phyloP scores from a whole-genome alignment of 331 rosid genomes.

The Stylosanthes scabra region DNA sequence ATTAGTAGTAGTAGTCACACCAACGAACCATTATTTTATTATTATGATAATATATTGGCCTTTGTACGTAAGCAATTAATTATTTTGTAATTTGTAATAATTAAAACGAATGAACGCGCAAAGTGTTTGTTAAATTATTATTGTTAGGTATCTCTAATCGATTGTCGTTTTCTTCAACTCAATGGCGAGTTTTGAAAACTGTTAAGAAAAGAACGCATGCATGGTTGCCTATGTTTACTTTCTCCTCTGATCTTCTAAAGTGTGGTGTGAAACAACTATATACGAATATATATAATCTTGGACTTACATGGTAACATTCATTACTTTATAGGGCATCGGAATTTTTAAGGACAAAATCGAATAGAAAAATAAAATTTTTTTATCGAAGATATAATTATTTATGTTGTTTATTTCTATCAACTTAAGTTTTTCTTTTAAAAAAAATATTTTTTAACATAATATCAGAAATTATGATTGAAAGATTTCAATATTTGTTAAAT shows the following conservation, averaged over 20 bases:
- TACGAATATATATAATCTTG: background rate
- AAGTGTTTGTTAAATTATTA: background rate
- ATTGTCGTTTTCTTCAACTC: background rate
- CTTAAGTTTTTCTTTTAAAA: too few relatives aligned
- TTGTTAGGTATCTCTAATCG: background rate
- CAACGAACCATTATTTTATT: constrained; percentile 5
- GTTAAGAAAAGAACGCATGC: background rate
- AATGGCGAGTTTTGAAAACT: constrained; percentile 22
- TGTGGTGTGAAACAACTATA: too few relatives aligned
- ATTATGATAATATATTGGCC: background rate
- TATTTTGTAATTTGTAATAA: background rate
- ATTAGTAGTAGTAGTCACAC: background rate
- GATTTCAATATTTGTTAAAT: too few relatives aligned
- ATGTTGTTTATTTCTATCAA: too few relatives aligned
- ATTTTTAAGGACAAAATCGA: too few relatives aligned
- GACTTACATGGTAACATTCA: constrained; percentile 7
- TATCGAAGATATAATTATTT: too few relatives aligned
- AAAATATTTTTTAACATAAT: too few relatives aligned
- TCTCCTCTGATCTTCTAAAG: background rate
- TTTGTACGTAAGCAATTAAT: background rate
- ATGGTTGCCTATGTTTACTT: constrained; percentile 8
- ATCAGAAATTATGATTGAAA: too few relatives aligned
- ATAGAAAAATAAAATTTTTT: too few relatives aligned
- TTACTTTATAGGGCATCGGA: too few relatives aligned
- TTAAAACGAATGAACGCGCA: background rate